Percentiles rank a stretch among this genome's conserved stretches.
phyloP scores from a whole-genome alignment of 805 yeast genomes.

The Sporopachydermia quercuum region DNA sequence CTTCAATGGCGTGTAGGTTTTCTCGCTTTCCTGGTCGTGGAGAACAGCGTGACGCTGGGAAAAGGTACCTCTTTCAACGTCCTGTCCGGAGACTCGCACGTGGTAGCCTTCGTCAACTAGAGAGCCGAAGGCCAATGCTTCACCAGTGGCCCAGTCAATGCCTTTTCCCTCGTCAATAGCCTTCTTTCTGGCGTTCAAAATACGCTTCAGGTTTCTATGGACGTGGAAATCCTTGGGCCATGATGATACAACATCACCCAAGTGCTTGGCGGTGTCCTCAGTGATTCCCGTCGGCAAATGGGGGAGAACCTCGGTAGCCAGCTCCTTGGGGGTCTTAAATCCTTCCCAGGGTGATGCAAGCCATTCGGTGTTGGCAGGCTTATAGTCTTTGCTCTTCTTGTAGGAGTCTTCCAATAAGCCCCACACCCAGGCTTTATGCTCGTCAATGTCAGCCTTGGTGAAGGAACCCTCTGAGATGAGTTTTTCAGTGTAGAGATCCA shows the following conservation, averaged over 20 bases:
- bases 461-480: constrained; percentile 78
- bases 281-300: constrained; percentile 91
- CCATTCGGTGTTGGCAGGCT: constrained; percentile 93
- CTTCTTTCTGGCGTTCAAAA: constrained; percentile 75
- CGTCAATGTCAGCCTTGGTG: constrained; percentile 78
- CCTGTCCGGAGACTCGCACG: constrained; percentile 97
- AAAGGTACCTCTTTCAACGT: constrained; percentile 99
- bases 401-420: constrained; percentile 80
- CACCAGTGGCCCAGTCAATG: constrained; percentile 99
- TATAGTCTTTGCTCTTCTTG: constrained; percentile 74
- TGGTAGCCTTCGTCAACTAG: constrained; percentile 86
- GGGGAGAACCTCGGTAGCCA: constrained; percentile 89
- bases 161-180: constrained; percentile 79
- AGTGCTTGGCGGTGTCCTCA: constrained; percentile 51
- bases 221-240: constrained; percentile 81
- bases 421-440: constrained; percentile 99
- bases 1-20: constrained; percentile 73
- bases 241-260: constrained; percentile 66
- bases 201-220: constrained; percentile 93
- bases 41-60: constrained; percentile 98
- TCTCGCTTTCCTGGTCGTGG: constrained; percentile 87
- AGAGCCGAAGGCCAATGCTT: constrained; percentile 94
- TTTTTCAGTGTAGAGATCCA: constrained; percentile 72
- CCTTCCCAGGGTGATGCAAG: constrained; percentile 98
- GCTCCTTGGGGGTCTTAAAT: constrained; percentile 92